A percentile compares a stretch with the other conserved stretches of the same genome.
These are phyloP conservation scores for Didymella keratinophila DNA, from an alignment of 2,329 filamentous ascomycete species.

Conservation along the genomic window DNA sequence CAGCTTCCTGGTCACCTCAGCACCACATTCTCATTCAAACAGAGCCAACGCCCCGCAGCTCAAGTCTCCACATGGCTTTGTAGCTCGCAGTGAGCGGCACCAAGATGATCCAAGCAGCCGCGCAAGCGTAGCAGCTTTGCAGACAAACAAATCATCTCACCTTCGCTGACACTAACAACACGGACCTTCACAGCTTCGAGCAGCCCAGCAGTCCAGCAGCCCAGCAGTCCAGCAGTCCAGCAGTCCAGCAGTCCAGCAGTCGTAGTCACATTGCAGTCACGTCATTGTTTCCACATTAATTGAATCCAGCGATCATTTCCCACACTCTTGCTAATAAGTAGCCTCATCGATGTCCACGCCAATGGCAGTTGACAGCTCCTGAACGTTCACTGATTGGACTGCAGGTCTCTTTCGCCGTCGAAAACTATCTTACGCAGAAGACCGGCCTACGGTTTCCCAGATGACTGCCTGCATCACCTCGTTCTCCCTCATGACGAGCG, in stretches of 20 bases:
- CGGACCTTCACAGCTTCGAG: conserved; percentile 1
- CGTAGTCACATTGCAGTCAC: not conserved
- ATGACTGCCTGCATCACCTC: not conserved
- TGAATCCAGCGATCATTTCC: not conserved
- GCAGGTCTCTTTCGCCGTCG: not conserved
- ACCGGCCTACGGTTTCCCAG: not conserved
- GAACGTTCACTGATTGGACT: not conserved
- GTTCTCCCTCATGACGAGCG: not conserved
- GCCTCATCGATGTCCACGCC: not conserved
- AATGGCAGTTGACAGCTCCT: not conserved
- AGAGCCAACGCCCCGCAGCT: not conserved
- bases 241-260: not conserved
- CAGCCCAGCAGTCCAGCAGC: conserved; percentile 2
- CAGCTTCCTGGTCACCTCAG: not conserved
- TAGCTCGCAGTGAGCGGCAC: not conserved
- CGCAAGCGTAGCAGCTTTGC: not conserved
- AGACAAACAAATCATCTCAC: not conserved
- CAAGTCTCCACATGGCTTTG: not conserved
- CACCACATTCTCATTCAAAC: not conserved
- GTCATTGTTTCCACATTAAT: not conserved
- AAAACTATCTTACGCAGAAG: too few species aligned
- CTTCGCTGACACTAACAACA: not conserved
- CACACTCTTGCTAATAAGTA: not conserved
- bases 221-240: not conserved
- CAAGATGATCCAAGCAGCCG: not conserved